Base-by-base conservation (phyloP, 1,284 basidiomycete species). In the Vanrija sp. region DNA sequence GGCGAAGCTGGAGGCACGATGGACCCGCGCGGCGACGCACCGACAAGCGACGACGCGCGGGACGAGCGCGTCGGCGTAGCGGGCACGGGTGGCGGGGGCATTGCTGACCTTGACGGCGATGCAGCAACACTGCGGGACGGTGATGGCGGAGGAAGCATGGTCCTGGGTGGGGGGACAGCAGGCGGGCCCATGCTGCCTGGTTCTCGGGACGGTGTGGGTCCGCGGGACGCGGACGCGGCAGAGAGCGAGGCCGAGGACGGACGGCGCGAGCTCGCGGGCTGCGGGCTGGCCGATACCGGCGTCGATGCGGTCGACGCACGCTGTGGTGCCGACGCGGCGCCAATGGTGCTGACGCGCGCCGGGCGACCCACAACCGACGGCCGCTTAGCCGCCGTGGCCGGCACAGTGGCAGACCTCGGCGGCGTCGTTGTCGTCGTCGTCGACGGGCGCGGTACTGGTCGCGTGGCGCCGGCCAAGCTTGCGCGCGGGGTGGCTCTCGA, bases 81-180 rank as follows among this genome's bases (percentile, higher is more conserved):
- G 2, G 38, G 47, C 14, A 49, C 19, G 10, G 47, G 47, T 16
- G 47, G 47, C 23, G 47, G 47, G 21, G 47, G 47, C 47, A 49
- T 49, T 1, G 47, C 47, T 38, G 25, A 29, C 23, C 47, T 40
- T 8, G 47, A 49, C 16, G 18, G 38, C 23, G 25, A 39, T 21
- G 38, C 38, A 4, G 38, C 38, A 4, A 40, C 16, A 21, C n/a
- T 39, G 47, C n/a, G 25, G 21, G 21, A 8, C 47, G 38, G 25
- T 16, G 9, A 39, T 18, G 9, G 38, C 38, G 10, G 47, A 29
- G 7, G 40, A 38, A 18, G 21, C 38, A 18, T 38, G 40, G 23
- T 38, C 25, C 14, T 29, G 40, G 16, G 18, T n/a, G 25, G 40
- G 16, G 21, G 49, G 28, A 50, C 25, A 26, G 49, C 39, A 25